A percentile compares a stretch with the other conserved stretches of the same genome.
Evolutionary conservation across 495 filamentous ascomycete species (phyloP).

Genomic region (Lophiotrema nucula): DNA sequence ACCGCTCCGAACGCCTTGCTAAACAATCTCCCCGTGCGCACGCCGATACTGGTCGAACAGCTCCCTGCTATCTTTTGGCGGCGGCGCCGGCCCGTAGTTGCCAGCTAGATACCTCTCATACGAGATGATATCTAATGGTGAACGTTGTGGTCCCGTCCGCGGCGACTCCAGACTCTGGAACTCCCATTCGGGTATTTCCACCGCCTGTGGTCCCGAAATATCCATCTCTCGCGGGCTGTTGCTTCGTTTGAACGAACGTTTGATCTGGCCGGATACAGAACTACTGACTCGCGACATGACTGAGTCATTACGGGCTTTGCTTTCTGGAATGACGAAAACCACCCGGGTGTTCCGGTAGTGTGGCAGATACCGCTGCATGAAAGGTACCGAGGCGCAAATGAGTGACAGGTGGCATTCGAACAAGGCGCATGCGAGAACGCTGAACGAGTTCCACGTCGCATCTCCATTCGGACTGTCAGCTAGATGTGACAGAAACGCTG

Average conservation of each 20-base stretch:
- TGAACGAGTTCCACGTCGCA: constrained; percentile 34
- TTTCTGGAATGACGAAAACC: constrained; percentile 5
- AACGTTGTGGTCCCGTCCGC: constrained; percentile 8
- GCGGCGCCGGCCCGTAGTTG: constrained; percentile 21
- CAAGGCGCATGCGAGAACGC: constrained; percentile 31
- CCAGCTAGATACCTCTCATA: constrained; percentile 10
- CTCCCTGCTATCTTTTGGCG: constrained; percentile 27
- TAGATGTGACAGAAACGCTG: constrained; percentile 28
- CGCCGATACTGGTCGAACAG: constrained; percentile 19
- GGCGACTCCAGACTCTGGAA: constrained; percentile 19
- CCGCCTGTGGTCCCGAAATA: constrained; percentile 19
- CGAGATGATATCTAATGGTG: background rate
- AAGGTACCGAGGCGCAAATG: constrained; percentile 34
- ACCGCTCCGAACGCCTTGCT: too few relatives aligned
- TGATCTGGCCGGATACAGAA: constrained; percentile 9
- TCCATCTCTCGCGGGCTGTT: constrained; percentile 1
- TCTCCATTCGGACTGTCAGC: constrained; percentile 28
- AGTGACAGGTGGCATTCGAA: constrained; percentile 35
- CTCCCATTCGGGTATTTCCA: constrained; percentile 32
- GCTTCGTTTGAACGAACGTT: constrained; percentile 1
- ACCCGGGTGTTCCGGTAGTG: constrained; percentile 12
- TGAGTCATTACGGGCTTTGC: constrained; percentile 14
- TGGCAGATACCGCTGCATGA: constrained; percentile 16
- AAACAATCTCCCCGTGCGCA: constrained; percentile 1
- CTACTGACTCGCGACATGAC: constrained; percentile 22